Conservation (phyloP, 2,329 filamentous ascomycete species). For the Raffaelea ambrosiae region DNA sequence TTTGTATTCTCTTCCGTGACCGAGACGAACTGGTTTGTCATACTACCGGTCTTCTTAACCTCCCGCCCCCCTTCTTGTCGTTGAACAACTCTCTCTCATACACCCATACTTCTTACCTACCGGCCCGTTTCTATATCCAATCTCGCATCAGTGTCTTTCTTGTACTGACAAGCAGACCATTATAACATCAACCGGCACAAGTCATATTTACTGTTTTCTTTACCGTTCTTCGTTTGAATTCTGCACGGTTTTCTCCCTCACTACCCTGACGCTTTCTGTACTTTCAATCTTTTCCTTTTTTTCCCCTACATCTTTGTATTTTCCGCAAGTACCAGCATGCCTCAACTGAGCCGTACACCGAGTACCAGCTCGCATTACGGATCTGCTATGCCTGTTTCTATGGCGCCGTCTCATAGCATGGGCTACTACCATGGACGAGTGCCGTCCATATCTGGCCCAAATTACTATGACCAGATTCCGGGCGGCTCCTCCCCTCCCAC, state of each 20-base stretch:
- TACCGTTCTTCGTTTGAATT: too few species aligned
- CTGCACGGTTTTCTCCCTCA: not conserved
- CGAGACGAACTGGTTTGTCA: too few species aligned
- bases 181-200: too few species aligned
- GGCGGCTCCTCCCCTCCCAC: constrained; percentile 9
- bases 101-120: too few species aligned
- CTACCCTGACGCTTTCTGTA: constrained; percentile 3
- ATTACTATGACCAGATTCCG: constrained; percentile 23
- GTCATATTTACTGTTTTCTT: too few species aligned
- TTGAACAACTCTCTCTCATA: too few species aligned
- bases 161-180: too few species aligned
- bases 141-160: too few species aligned
- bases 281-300: not conserved
- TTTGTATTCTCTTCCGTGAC: too few species aligned
- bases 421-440: constrained; percentile 22
- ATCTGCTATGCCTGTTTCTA: constrained; percentile 15
- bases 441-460: constrained; percentile 11
- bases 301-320: not conserved
- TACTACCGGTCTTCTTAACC: too few species aligned
- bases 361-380: constrained; percentile 18
- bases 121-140: too few species aligned
- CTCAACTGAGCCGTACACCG: constrained; percentile 19
- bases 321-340: constrained; percentile 18
- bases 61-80: too few species aligned
- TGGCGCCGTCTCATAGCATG: constrained; percentile 17